A percentile compares a stretch with the other conserved stretches of the same genome.
Conservation (phyloP, 495 filamentous ascomycete species). For the Penicillium fimorum region DNA sequence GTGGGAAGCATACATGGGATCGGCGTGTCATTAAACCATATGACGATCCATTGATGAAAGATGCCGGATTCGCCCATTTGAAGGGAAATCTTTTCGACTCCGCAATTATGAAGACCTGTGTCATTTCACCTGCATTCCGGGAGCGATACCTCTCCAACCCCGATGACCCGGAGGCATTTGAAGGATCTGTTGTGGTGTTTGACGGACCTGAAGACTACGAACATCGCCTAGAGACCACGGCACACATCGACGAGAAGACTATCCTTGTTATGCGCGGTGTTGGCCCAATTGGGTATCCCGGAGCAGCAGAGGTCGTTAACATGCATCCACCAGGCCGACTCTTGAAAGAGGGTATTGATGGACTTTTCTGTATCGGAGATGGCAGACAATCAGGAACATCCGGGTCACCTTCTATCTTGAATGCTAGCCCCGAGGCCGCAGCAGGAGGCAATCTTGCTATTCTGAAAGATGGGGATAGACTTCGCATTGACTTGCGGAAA, state of each 20-base stretch:
- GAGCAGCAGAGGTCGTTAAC: constrained; percentile 56
- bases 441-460: constrained; percentile 58
- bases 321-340: constrained; percentile 53
- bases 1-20: constrained; percentile 45
- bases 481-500: constrained; percentile 56
- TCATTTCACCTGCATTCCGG: constrained; percentile 50
- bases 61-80: constrained; percentile 53
- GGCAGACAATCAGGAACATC: constrained; percentile 56
- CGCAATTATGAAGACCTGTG: constrained; percentile 58
- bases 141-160: constrained; percentile 48
- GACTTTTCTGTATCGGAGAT: constrained; percentile 55
- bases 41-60: constrained; percentile 44
- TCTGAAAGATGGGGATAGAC: constrained; percentile 51
- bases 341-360: constrained; percentile 47
- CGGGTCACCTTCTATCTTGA: constrained; percentile 54
- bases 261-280: constrained; percentile 55
- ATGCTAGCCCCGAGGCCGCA: constrained; percentile 59
- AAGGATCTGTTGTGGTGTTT: constrained; percentile 50
- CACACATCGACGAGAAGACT: constrained; percentile 46
- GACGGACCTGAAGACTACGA: constrained; percentile 56
- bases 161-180: constrained; percentile 52
- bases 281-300: constrained; percentile 54
- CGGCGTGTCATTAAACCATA: constrained; percentile 45
- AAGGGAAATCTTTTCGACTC: constrained; percentile 52
- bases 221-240: constrained; percentile 44